phyloP scores from a whole-genome alignment of 441 rosid species.

The Kokia cookei region DNA sequence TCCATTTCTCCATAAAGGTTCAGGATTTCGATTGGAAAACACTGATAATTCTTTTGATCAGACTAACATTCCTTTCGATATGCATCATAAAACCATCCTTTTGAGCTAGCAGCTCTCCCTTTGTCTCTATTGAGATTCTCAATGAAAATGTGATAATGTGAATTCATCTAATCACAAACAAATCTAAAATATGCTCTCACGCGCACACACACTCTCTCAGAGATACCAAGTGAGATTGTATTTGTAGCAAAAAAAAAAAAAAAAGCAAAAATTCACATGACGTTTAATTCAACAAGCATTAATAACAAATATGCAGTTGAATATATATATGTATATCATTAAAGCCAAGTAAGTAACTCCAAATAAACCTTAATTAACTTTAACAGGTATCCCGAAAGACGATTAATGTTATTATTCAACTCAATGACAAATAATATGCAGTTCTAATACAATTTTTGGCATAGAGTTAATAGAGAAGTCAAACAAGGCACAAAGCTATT shows the following conservation, averaged over 20 bases:
- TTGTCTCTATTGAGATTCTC: background rate
- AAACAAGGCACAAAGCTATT: background rate
- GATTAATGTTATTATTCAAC: background rate
- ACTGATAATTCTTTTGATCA: constrained; percentile 18
- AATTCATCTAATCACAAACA: background rate
- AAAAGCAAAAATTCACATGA: background rate
- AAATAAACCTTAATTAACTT: background rate
- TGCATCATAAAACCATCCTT: background rate
- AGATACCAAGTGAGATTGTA: background rate
- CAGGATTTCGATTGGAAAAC: constrained; percentile 24
- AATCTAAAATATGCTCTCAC: background rate
- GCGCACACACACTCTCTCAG: background rate
- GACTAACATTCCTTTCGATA: no score
- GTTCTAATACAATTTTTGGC: background rate
- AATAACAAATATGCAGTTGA: background rate
- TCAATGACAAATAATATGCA: background rate
- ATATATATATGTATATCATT: background rate
- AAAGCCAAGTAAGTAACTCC: background rate
- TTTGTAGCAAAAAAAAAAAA: background rate
- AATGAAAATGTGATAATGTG: background rate
- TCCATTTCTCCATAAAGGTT: constrained; percentile 45
- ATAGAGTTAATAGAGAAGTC: background rate
- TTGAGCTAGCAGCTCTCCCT: background rate
- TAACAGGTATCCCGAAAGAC: background rate
- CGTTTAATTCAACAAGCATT: background rate